Percentiles rank a stretch among this genome's conserved stretches.
Evolutionary conservation across 202 grass and related monocot genomes (phyloP).

Genomic region (Zoysia matrella): DNA sequence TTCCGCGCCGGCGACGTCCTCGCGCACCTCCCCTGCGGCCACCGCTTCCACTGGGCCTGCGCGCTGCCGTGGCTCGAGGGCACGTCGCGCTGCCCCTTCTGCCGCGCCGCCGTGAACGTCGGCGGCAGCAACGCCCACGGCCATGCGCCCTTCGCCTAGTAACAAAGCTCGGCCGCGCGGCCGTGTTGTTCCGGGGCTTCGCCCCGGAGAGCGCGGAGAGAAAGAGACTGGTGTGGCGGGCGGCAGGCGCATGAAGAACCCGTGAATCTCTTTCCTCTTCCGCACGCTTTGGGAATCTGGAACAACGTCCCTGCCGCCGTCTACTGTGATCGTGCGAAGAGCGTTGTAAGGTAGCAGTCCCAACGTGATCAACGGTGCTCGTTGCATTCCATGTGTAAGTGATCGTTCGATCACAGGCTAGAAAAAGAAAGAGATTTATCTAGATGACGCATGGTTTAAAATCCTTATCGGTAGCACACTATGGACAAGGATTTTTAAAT

Average conservation of each 20-base stretch:
- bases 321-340: not conserved
- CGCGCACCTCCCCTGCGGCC: constrained; percentile 71
- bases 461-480: not conserved
- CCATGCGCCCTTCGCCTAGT: not conserved
- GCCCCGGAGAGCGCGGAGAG: not conserved
- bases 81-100: constrained; percentile 69
- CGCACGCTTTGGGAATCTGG: not conserved
- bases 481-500: too few relatives aligned
- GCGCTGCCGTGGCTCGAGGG: constrained; percentile 82
- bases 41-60: constrained; percentile 88
- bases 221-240: not conserved
- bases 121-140: not conserved
- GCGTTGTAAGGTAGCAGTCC: not conserved
- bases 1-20: constrained; percentile 73
- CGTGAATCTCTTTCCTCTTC: not conserved
- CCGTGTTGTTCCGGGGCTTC: not conserved
- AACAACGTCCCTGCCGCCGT: not conserved
- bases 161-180: not conserved
- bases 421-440: not conserved
- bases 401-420: not conserved
- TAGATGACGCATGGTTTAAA: not conserved
- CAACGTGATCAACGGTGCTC: not conserved
- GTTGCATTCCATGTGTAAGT: not conserved
- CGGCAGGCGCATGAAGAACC: not conserved
- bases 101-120: constrained; percentile 59